Evolutionary conservation across 2,329 filamentous ascomycete genomes (phyloP), one percentile per base, ranked within the genome.

Genomic region (Elsinoe perseae): DNA sequence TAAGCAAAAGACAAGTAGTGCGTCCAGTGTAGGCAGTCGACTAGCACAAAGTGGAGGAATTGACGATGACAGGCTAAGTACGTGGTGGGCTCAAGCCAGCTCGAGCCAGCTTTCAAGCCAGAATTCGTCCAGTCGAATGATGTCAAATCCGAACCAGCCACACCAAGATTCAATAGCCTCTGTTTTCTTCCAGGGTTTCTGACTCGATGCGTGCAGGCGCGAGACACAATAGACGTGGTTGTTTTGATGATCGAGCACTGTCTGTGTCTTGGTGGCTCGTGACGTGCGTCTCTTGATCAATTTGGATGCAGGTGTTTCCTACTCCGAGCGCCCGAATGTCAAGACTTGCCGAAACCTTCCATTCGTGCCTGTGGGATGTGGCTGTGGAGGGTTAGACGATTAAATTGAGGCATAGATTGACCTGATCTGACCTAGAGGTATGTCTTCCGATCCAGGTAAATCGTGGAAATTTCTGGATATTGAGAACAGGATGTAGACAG

Each of bases 291-390:
- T 14, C 3, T 3, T 36, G 12, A 14, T 36, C 32, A 9, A 36
- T 9, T 36, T 14, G 12, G 32, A 36, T 36, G 32, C 32, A 36
- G 32, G 32, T 36, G 32, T 36, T 9, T 14, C n/a, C 12, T 36
- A 9, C n/a, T 14, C 10, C 32, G 12, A 14, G n/a, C 4, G 5
- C 32, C 32, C 4, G 10, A 14, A 10, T 43, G 40, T 43, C 16
- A 43, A 43, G 40, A 43, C 40, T 43, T 52, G 48, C 48, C 48
- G 48, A 52, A 52, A 38, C 30, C 18, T 52, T 52, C 48, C 48
- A 52, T 28, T 32, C n/a, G 46, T 50, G 46, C 21, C 46, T 50
- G 46, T 50, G 25, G 40, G 40, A 12, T 44, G 40, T 44, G 40
- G 32, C 32, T 36, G 32, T 36, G 32, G 32, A 36, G 25, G n/a